phyloP scores from a whole-genome alignment of 441 rosid genomes.

The Mallotus repandus region DNA sequence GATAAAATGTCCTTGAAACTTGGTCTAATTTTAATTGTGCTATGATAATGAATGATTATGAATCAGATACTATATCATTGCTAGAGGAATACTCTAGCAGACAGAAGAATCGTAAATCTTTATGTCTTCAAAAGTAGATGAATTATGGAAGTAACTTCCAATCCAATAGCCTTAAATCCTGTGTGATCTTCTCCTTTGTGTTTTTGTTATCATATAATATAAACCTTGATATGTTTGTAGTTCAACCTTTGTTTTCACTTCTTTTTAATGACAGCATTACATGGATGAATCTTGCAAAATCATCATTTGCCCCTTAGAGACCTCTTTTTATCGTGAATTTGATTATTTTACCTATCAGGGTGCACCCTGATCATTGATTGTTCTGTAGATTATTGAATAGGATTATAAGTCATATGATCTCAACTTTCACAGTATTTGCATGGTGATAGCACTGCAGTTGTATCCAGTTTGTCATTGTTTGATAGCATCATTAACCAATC shows the following conservation, averaged over 20 bases:
- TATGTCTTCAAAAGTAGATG: background rate
- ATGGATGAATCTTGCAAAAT: background rate
- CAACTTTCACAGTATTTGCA: background rate
- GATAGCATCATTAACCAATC: background rate
- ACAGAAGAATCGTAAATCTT: background rate
- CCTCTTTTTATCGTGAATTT: background rate
- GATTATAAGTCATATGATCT: background rate
- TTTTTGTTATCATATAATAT: background rate
- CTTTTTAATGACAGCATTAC: background rate
- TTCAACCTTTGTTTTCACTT: background rate
- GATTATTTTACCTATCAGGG: slow-evolving; percentile 1
- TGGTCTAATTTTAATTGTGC: slow-evolving; percentile 1
- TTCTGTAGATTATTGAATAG: background rate
- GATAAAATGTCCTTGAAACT: background rate
- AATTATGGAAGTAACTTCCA: background rate
- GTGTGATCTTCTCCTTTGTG: background rate
- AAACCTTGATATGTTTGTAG: background rate
- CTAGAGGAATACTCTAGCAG: background rate
- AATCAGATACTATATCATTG: background rate
- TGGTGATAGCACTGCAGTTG: background rate
- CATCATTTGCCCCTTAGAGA: background rate
- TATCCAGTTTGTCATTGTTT: too few relatives aligned
- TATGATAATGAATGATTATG: background rate
- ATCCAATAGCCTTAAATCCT: background rate
- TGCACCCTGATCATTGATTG: background rate